phyloP scores from a whole-genome alignment of 805 yeast species.

The Torulaspora gathmanii region DNA sequence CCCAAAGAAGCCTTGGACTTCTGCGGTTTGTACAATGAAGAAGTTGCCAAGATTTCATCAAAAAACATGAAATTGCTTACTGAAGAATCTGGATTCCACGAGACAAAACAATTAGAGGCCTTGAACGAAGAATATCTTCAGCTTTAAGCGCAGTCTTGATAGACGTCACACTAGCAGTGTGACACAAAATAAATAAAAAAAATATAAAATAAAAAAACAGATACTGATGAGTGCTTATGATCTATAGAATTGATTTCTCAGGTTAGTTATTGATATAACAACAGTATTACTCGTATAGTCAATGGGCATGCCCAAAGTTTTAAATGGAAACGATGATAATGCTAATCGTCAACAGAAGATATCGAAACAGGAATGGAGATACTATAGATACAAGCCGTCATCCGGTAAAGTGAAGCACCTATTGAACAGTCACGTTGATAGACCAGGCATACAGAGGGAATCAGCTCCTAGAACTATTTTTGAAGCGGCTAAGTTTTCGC shows the following conservation, averaged over 20 bases:
- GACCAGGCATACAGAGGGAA: slow-evolving; percentile 1
- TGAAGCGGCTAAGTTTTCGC: slow-evolving; percentile 55
- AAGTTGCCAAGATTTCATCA: slow-evolving; percentile 41
- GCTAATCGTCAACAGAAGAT: slow-evolving; percentile 9
- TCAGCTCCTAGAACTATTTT: slow-evolving; percentile 34
- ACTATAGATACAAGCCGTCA: slow-evolving; percentile 13
- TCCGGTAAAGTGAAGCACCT: slow-evolving; percentile 14
- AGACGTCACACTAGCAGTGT: neutral
- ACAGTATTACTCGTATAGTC: neutral
- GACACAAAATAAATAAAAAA: slow-evolving; percentile 11
- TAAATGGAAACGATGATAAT: slow-evolving; percentile 10
- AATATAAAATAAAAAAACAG: slow-evolving; percentile 1
- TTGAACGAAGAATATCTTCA: slow-evolving; percentile 14
- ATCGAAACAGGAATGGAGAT: slow-evolving; percentile 13
- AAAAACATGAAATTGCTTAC: slow-evolving; percentile 36
- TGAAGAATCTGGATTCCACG: slow-evolving; percentile 31
- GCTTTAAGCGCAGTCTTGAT: neutral
- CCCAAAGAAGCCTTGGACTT: slow-evolving; percentile 57
- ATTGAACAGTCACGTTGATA: slow-evolving; percentile 13
- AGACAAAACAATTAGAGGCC: slow-evolving; percentile 26
- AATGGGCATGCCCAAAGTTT: slow-evolving; percentile 10
- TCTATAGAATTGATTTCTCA: neutral
- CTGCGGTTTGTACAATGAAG: slow-evolving; percentile 53
- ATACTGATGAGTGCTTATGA: neutral
- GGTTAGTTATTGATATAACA: neutral